Percentiles rank a stretch among this genome's conserved stretches.
Evolutionary conservation across 1,284 basidiomycete genomes (phyloP).

Genomic region (Grifola frondosa): DNA sequence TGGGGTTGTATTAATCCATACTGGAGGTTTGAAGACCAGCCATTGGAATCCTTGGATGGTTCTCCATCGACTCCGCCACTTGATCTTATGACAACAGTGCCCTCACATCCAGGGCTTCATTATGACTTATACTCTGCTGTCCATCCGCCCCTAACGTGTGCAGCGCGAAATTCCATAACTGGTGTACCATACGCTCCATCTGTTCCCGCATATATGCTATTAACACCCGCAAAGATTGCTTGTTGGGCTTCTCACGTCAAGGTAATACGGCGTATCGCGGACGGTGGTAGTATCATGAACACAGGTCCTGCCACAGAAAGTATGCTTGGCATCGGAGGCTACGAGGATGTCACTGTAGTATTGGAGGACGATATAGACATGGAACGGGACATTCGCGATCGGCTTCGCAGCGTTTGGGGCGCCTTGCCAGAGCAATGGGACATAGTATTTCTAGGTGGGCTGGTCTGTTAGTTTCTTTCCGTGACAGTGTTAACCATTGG

Average conservation of each 20-base stretch:
- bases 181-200: conserved; percentile 38
- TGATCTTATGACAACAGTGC: background rate
- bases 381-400: conserved; percentile 60
- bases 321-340: too few relatives aligned
- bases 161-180: conserved; percentile 42
- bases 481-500: too few relatives aligned
- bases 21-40: too few relatives aligned
- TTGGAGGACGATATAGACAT: conserved; percentile 82
- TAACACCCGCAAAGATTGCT: conserved; percentile 60
- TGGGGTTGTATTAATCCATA: too few relatives aligned
- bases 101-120: background rate
- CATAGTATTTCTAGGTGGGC: conserved; percentile 73
- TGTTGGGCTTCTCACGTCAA: conserved; percentile 76
- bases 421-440: conserved; percentile 69
- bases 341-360: conserved; percentile 46
- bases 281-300: conserved; percentile 4
- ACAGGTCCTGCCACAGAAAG: too few relatives aligned
- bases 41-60: background rate
- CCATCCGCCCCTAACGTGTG: conserved; percentile 44
- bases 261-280: conserved; percentile 48
- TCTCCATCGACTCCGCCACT: background rate
- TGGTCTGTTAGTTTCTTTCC: too few relatives aligned
- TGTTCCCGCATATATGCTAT: conserved; percentile 46
- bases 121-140: background rate
- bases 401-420: conserved; percentile 53